Evolutionary conservation across 2,329 filamentous ascomycete genomes (phyloP).

Genomic region (Penicillium sp.): DNA sequence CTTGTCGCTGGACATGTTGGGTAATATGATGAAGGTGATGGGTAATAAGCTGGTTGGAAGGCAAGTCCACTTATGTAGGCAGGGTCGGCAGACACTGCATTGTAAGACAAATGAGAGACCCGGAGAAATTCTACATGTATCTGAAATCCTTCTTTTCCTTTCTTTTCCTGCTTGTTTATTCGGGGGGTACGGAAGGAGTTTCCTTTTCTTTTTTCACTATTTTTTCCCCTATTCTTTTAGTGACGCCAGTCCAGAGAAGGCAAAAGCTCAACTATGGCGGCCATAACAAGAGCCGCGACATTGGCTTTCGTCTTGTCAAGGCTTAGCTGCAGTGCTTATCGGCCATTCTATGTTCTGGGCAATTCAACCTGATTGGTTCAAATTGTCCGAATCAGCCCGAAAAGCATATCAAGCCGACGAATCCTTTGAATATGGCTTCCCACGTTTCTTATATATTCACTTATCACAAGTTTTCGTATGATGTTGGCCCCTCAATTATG

Average conservation of each 20-base stretch:
- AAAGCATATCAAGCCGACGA: neutral
- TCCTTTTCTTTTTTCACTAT: too few species aligned
- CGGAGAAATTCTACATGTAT: neutral
- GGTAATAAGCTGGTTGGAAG: neutral
- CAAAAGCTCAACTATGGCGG: constrained; percentile 7
- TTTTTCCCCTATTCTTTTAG: too few species aligned
- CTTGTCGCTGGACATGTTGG: constrained; percentile 11
- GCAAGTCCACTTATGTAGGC: neutral
- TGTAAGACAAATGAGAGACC: neutral
- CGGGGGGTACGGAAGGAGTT: too few species aligned
- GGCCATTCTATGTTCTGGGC: neutral
- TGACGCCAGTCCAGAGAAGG: neutral
- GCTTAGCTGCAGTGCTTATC: neutral
- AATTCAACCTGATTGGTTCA: neutral
- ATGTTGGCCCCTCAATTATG: neutral
- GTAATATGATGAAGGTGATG: neutral
- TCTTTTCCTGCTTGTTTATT: too few species aligned
- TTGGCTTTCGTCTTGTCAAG: neutral
- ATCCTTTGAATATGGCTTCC: neutral
- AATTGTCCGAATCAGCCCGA: neutral
- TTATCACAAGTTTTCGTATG: neutral
- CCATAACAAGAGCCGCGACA: constrained; percentile 17
- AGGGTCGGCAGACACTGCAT: neutral
- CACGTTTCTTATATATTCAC: neutral
- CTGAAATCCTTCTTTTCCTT: neutral